These are phyloP conservation scores for Erysimum cheiranthoides DNA, from an alignment of 345 rosid genomes.

Conservation along the genomic window DNA sequence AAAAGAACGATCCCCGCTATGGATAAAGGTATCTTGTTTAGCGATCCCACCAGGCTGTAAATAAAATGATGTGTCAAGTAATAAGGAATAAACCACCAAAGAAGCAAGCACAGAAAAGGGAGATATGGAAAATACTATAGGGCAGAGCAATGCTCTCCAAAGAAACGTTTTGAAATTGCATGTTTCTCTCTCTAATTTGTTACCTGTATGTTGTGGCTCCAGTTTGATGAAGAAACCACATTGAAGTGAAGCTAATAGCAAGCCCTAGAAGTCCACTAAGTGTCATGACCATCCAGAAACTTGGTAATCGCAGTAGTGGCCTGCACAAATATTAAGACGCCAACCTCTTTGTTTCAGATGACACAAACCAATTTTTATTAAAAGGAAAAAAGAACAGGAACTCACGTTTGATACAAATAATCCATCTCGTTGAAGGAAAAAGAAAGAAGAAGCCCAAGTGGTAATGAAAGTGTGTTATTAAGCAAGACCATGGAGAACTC, in stretches of 20 bases:
- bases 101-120: neutral
- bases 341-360: constrained; percentile 14
- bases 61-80: constrained; percentile 10
- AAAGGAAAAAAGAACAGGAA: constrained; percentile 8
- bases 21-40: constrained; percentile 94
- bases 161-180: neutral
- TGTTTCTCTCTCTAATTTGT: constrained; percentile 7
- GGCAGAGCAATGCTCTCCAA: neutral
- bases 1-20: constrained; percentile 85
- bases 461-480: constrained; percentile 90
- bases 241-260: constrained; percentile 96
- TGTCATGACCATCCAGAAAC: constrained; percentile 89
- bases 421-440: constrained; percentile 84
- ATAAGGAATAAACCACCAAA: constrained; percentile 5
- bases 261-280: constrained; percentile 93
- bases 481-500: constrained; percentile 99
- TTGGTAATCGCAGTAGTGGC: constrained; percentile 80
- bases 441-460: constrained; percentile 80
- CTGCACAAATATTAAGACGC: constrained; percentile 51
- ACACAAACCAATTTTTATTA: constrained; percentile 1
- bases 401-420: constrained; percentile 81
- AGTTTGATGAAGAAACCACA: constrained; percentile 99
- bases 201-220: constrained; percentile 99
- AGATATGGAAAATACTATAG: neutral
- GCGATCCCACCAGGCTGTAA: constrained; percentile 92